Conservation (phyloP, 1,284 basidiomycete species). For the Tausonia pullulans region DNA sequence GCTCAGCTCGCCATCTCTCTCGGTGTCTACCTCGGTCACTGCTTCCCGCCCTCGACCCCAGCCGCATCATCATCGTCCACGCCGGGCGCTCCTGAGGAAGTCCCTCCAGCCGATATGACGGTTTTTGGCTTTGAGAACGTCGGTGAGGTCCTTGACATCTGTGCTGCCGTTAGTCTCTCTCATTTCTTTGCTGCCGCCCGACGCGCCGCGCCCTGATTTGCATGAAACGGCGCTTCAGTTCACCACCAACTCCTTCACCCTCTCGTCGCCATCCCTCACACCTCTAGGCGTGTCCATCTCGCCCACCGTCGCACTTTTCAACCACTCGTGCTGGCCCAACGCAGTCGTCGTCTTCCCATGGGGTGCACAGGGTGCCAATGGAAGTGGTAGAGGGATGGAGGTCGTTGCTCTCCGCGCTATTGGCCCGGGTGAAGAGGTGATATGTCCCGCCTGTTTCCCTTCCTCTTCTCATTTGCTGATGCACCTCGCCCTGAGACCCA, state of each 20-base stretch:
- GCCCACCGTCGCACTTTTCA: slow-evolving; percentile 66
- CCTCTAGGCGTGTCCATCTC: slow-evolving; percentile 72
- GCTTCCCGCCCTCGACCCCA: slow-evolving; percentile 23
- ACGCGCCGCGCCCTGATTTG: not conserved
- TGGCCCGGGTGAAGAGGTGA: slow-evolving; percentile 54
- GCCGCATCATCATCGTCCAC: not conserved
- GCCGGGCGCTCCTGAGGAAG: slow-evolving; percentile 7
- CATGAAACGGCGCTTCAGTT: slow-evolving; percentile 44
- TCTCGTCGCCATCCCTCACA: slow-evolving; percentile 59
- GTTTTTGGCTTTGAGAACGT: slow-evolving; percentile 27
- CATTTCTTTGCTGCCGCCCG: not conserved
- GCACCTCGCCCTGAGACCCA: slow-evolving; percentile 36
- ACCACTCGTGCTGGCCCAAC: slow-evolving; percentile 86
- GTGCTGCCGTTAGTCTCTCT: slow-evolving; percentile 25
- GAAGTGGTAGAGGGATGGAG: slow-evolving; percentile 43
- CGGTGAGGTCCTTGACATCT: slow-evolving; percentile 27
- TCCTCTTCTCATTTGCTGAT: slow-evolving; percentile 7
- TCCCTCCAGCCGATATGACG: slow-evolving; percentile 26
- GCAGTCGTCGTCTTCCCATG: slow-evolving; percentile 77
- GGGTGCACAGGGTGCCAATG: slow-evolving; percentile 28
- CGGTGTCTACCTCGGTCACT: slow-evolving; percentile 29
- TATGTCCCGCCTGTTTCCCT: slow-evolving; percentile 9
- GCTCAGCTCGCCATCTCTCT: slow-evolving; percentile 27
- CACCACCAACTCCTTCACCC: slow-evolving; percentile 74
- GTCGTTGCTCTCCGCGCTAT: slow-evolving; percentile 60